These are phyloP conservation scores for Sordariomycetes sp. DNA, from an alignment of 2,329 filamentous ascomycete genomes.

Conservation along the genomic window DNA sequence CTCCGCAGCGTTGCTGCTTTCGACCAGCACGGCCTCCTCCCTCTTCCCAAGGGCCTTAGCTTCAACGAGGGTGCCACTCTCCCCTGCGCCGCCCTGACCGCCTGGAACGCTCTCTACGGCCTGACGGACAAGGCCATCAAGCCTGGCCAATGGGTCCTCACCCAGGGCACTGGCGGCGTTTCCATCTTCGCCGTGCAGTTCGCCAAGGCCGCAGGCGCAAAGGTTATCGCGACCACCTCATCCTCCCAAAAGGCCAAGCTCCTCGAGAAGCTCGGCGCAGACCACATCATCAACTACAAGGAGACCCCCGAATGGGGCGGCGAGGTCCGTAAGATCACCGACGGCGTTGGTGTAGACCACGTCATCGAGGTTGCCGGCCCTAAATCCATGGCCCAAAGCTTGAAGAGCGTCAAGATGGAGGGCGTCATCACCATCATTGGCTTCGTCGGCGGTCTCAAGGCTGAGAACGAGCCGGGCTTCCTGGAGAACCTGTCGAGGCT, in stretches of 20 bases:
- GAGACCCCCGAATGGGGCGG: slow-evolving; percentile 34
- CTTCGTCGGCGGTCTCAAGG: slow-evolving; percentile 19
- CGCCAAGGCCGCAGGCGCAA: slow-evolving; percentile 38
- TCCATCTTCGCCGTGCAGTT: slow-evolving; percentile 56
- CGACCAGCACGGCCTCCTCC: slow-evolving; percentile 58
- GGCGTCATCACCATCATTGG: slow-evolving; percentile 34
- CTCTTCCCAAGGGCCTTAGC: slow-evolving; percentile 45
- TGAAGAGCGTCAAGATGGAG: slow-evolving; percentile 33
- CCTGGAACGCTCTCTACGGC: slow-evolving; percentile 59
- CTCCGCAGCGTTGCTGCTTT: slow-evolving; percentile 61
- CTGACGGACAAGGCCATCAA: slow-evolving; percentile 33
- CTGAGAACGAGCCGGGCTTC: slow-evolving; percentile 19
- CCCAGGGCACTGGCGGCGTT: slow-evolving; percentile 64
- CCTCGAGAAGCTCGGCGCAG: slow-evolving; percentile 36
- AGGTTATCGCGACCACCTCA: slow-evolving; percentile 38
- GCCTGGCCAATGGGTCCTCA: slow-evolving; percentile 51
- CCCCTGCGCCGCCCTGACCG: slow-evolving; percentile 52
- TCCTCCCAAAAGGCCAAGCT: slow-evolving; percentile 31
- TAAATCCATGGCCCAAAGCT: slow-evolving; percentile 31
- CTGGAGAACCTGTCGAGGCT: slow-evolving; percentile 18
- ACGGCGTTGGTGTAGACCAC: slow-evolving; percentile 35
- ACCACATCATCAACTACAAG: slow-evolving; percentile 41
- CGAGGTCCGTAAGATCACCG: slow-evolving; percentile 30
- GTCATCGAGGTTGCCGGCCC: slow-evolving; percentile 39
- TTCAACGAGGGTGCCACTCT: slow-evolving; percentile 47